A percentile compares a stretch with the other conserved stretches of the same genome.
Conservation (phyloP, 202 grass and related monocot genomes). For the Digitaria exilis region DNA sequence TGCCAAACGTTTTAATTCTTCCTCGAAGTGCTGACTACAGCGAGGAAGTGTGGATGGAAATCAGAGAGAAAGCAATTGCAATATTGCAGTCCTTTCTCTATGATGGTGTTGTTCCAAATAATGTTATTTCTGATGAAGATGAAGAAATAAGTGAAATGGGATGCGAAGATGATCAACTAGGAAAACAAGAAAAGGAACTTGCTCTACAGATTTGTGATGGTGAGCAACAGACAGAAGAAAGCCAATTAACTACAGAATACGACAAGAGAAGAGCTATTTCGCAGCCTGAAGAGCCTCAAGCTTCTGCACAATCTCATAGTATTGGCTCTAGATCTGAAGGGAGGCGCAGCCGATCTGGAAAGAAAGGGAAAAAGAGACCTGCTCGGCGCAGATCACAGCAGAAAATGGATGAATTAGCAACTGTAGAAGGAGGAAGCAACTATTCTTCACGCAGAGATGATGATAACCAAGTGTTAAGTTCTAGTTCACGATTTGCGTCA, state of each 20-base stretch:
- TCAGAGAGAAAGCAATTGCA: constrained; percentile 83
- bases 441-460: constrained; percentile 70
- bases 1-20: constrained; percentile 98
- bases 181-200: constrained; percentile 66
- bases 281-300: constrained; percentile 66
- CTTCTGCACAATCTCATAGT: constrained; percentile 59
- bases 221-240: constrained; percentile 71
- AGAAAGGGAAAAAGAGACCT: constrained; percentile 97
- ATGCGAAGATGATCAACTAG: constrained; percentile 61
- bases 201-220: constrained; percentile 44
- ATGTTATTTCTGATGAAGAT: constrained; percentile 82
- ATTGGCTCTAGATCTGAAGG: constrained; percentile 81
- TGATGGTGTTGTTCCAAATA: constrained; percentile 83
- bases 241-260: constrained; percentile 74
- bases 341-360: constrained; percentile 73
- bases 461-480: constrained; percentile 86
- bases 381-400: constrained; percentile 81
- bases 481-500: constrained; percentile 97
- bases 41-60: constrained; percentile 99
- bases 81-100: constrained; percentile 94
- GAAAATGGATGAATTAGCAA: constrained; percentile 72
- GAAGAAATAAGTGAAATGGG: constrained; percentile 65
- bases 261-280: constrained; percentile 70
- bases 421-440: constrained; percentile 61
- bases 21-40: constrained; percentile 97